phyloP scores from a whole-genome alignment of 2,329 filamentous ascomycete genomes.

The Chaetomium strumarium region DNA sequence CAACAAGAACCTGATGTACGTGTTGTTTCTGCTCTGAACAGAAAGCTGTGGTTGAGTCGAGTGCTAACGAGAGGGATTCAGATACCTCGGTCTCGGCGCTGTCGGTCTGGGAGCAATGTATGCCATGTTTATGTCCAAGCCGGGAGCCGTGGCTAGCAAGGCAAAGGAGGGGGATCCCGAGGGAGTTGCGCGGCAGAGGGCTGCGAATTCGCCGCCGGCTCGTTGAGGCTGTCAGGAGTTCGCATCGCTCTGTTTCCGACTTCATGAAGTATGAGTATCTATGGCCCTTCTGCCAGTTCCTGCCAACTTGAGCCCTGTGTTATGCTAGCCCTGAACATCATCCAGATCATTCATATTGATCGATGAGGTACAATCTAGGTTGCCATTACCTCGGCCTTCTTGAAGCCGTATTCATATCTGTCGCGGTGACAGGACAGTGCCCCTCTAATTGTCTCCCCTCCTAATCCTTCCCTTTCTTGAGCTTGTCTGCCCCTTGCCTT shows the following conservation, averaged over 20 bases:
- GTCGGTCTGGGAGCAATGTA: constrained; percentile 9
- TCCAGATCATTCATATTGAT: too few species aligned
- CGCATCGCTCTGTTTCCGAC: neutral
- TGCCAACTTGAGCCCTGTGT: too few species aligned
- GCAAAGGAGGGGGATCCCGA: neutral
- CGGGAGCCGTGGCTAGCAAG: constrained; percentile 1
- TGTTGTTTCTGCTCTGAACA: neutral
- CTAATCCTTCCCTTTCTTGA: too few species aligned
- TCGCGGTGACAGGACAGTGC: too few species aligned
- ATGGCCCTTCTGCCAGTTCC: too few species aligned
- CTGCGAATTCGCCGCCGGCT: neutral
- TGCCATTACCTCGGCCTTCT: too few species aligned
- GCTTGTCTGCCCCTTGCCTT: too few species aligned
- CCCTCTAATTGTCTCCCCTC: too few species aligned
- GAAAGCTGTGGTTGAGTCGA: neutral
- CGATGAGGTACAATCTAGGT: too few species aligned
- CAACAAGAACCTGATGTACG: constrained; percentile 20
- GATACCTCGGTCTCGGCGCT: constrained; percentile 6
- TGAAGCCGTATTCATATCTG: too few species aligned
- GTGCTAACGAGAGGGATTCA: neutral
- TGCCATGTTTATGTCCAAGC: constrained; percentile 2
- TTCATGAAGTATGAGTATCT: neutral
- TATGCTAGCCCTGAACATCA: too few species aligned
- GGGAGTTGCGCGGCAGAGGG: neutral
- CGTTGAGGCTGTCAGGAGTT: neutral